Base-by-base conservation (phyloP, 441 rosid genomes). In the Brassica balearica region DNA sequence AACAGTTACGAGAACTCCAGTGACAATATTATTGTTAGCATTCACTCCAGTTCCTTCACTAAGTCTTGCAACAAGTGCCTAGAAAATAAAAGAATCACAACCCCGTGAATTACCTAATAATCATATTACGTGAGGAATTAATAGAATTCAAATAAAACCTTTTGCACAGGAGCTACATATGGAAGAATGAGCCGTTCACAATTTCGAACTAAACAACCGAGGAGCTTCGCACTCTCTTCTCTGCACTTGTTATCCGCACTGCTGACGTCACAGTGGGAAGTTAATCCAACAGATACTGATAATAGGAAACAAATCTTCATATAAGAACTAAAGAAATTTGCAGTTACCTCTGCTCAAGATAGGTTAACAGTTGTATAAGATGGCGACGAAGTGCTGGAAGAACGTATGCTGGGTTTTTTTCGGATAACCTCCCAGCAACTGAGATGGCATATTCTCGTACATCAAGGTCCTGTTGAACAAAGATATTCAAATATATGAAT, bases 381-480 rank as follows among this genome's bases (percentile, higher is more conserved):
- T 95, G 98, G 72, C 99, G 98, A 77, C 99, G 99, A 81, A 97
- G 97, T 69, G 99, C 99, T 22, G 99, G 99, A 85, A 95, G 97
- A 78, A 97, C 99, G 82, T 97, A 97, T 65, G 99, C 99, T 62
- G 99, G 99, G 84, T 97, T 97, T 84, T 92, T 97, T 84, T 95
- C 99, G n/a, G 99, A 95, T 86, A 97, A 85, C 81, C 98, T 86
- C 83, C 99, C 99, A 78, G 97, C 96, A 75, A 97, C 88, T 25
- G 99, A 97, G 86, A 97, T 97, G 71, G 96, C 97, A 85, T 88
- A 95, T 79, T 92, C 99, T 82, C 97, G 90, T 80, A 95, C 99
- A 82, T 87, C 99, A 82, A 90, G 95, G 87, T 95, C 99, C 99
- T 97, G 84, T 82, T 64, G 80, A 82, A 83, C 20, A 80, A 12